A percentile compares a stretch with the other conserved stretches of the same genome.
These are phyloP conservation scores for Curvularia sp. DNA, from an alignment of 2,329 filamentous ascomycete species.

Conservation along the genomic window DNA sequence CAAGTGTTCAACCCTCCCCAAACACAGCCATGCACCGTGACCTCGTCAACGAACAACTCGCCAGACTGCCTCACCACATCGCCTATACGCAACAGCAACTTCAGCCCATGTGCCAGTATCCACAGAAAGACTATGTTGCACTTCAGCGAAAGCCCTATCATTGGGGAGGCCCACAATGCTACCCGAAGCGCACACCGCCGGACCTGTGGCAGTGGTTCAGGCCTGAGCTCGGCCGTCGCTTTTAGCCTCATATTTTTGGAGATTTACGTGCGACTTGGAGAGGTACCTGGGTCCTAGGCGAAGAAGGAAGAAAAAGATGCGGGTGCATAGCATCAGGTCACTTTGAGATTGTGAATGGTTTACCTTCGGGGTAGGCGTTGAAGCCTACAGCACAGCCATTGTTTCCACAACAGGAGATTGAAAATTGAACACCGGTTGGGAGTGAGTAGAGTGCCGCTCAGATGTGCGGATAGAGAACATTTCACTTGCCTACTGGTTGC, in stretches of 20 bases:
- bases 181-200: not conserved
- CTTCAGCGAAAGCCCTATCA: not conserved
- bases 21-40: conserved; percentile 3
- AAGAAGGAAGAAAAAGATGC: not conserved
- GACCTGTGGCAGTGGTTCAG: not conserved
- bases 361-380: too few relatives aligned
- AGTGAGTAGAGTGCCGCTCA: too few relatives aligned
- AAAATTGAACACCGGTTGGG: too few relatives aligned
- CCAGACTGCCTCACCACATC: not conserved
- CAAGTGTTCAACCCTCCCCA: not conserved
- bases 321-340: too few relatives aligned
- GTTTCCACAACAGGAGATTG: too few relatives aligned
- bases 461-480: too few relatives aligned
- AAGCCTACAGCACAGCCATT: too few relatives aligned
- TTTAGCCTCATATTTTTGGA: not conserved
- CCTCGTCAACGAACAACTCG: conserved; percentile 11
- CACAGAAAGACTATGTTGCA: not conserved
- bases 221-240: not conserved
- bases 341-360: too few relatives aligned
- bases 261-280: not conserved
- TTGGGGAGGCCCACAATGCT: not conserved
- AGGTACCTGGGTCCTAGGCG: not conserved
- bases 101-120: not conserved
- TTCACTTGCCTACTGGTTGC: too few relatives aligned
- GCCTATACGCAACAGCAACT: not conserved